Conservation (phyloP, 176 grass and related monocot species). For the Oryza brachyantha region DNA sequence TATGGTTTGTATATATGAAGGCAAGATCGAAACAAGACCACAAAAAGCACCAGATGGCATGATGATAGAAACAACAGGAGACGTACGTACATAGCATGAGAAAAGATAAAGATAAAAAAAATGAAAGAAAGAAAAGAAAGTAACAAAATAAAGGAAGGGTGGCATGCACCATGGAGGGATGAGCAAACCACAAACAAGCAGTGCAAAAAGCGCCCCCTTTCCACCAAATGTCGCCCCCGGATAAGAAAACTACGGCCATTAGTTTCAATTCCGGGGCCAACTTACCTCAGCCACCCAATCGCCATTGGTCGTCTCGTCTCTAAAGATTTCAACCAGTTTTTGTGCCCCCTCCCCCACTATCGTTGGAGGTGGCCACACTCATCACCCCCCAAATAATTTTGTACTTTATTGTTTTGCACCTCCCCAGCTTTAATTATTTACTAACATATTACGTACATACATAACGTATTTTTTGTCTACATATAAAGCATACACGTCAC, state of each 20-base stretch:
- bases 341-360: slow-evolving; percentile 40
- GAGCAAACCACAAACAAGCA: slow-evolving; percentile 3
- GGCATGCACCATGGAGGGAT: background rate
- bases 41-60: background rate
- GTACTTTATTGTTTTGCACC: background rate
- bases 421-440: background rate
- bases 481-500: too few relatives aligned
- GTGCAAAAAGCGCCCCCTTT: slow-evolving; percentile 26
- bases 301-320: background rate
- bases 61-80: background rate
- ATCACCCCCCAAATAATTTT: background rate
- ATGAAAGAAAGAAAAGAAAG: background rate
- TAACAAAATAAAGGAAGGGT: too few relatives aligned
- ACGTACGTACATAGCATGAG: background rate
- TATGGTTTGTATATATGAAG: background rate
- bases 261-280: slow-evolving; percentile 16
- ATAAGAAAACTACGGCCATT: slow-evolving; percentile 47
- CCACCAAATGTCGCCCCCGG: slow-evolving; percentile 15
- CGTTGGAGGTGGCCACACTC: slow-evolving; percentile 32
- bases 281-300: background rate
- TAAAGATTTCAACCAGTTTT: slow-evolving; percentile 35
- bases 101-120: background rate
- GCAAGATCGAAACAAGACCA: background rate
- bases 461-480: too few relatives aligned
- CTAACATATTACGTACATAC: too few relatives aligned